A percentile compares a stretch with the other conserved stretches of the same genome.
These are phyloP conservation scores for Fragilariopsis cylindrus DNA, from an alignment of 108 stramenopile genomes.

Conservation along the genomic window DNA sequence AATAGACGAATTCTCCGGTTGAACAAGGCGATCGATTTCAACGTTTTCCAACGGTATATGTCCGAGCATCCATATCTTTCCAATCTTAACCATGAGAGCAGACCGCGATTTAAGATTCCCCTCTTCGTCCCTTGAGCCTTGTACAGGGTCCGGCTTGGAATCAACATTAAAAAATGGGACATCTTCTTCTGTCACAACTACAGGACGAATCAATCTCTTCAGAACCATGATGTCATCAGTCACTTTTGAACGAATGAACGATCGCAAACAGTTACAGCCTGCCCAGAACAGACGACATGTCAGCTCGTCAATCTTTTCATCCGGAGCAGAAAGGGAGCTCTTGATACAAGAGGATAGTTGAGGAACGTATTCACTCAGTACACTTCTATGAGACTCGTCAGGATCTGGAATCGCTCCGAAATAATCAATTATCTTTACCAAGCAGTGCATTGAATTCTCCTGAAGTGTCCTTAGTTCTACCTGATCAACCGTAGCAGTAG, in stretches of 20 bases:
- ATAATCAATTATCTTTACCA: slow-evolving; percentile 46
- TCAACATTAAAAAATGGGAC: slow-evolving; percentile 37
- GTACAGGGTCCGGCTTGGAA: slow-evolving; percentile 8
- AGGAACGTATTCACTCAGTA: slow-evolving; percentile 73
- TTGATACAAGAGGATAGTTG: slow-evolving; percentile 79
- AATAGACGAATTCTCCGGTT: slow-evolving; percentile 36
- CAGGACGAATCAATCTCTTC: slow-evolving; percentile 63
- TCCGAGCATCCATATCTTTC: slow-evolving; percentile 56
- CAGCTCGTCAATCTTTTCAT: slow-evolving; percentile 40
- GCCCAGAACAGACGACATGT: slow-evolving; percentile 57
- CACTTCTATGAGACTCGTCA: slow-evolving; percentile 44
- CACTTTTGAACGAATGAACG: slow-evolving; percentile 46
- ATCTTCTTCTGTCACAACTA: slow-evolving; percentile 39
- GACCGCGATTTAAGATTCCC: slow-evolving; percentile 27
- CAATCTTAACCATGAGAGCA: slow-evolving; percentile 26
- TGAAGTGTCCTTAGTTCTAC: slow-evolving; percentile 71
- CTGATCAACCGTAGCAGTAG: slow-evolving; percentile 73
- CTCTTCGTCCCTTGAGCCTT: slow-evolving; percentile 10
- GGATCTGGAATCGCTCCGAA: slow-evolving; percentile 72
- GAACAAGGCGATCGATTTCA: slow-evolving; percentile 36
- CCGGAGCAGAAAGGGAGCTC: slow-evolving; percentile 54
- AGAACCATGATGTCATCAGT: slow-evolving; percentile 56
- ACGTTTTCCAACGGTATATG: slow-evolving; percentile 36
- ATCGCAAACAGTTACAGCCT: slow-evolving; percentile 61
- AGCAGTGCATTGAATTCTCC: slow-evolving; percentile 53